Base-by-base conservation (phyloP, 2,329 filamentous ascomycete genomes). In the Pseudogymnoascus sp. region DNA sequence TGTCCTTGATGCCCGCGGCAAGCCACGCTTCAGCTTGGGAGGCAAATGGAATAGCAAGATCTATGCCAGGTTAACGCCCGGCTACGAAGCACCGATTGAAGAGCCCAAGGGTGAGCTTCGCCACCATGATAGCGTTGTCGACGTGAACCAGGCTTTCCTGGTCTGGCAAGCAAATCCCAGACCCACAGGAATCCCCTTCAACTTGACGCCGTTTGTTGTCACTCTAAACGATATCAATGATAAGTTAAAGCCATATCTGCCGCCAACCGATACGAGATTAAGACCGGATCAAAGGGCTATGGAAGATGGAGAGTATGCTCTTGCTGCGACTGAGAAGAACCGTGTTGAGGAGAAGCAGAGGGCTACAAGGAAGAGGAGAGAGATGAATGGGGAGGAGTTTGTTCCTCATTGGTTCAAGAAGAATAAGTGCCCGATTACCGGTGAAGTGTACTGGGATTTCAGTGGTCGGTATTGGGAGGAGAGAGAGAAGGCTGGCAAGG, bases 31-130 rank as follows among this genome's bases (percentile, higher is more conserved):
- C 83, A 93, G 88, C 73, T 86, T 99, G 66, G 95, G 93, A 42
- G 95, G 95, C 1, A 87, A 92, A 37, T 99, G 95, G 95, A 97
- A 97, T 75, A 95, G 96, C 73, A 96, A 93, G 76, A 87, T 99
- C 64, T 99, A 97, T 73, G 95, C 93, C 5, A 90, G 95, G 29
- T 83, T 93, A 68, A 97, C 93, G 0, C 93, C 93, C 0, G 95
- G 93, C 4, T 97, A 89, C 73, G 92, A 97, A 74, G 90, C 85
- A 10, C 77, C 85, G 1, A 82, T 91, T 4, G 86, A 85, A 61
- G 85, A 84, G 75, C 75, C 84, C 62, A 75, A 72, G 65, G 66
- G 68, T 8, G 73, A 73, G 18, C 68, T 80, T 64, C 77, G 78
- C 69, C 75, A 74, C 60, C 67, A 63, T 34, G 79, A 83, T 72